phyloP scores from a whole-genome alignment of 1,284 basidiomycete species.

The Cutaneotrichosporon sp. region DNA sequence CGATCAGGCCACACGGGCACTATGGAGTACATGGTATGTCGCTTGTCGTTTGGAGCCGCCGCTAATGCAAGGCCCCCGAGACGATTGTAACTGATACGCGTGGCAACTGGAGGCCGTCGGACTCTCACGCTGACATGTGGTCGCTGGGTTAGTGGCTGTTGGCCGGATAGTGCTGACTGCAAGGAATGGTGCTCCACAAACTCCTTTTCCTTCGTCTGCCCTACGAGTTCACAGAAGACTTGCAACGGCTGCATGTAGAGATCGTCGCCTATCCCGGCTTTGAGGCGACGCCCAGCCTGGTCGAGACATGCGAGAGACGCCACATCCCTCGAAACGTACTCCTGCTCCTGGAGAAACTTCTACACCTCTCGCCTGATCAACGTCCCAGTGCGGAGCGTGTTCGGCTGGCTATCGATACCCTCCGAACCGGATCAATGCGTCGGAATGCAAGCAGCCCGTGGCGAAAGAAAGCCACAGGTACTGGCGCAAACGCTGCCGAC shows the following conservation, averaged over 20 bases:
- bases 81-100: slow-evolving; percentile 59
- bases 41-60: no score
- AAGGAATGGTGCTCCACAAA: slow-evolving; percentile 84
- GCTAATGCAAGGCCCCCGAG: slow-evolving; percentile 64
- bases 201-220: slow-evolving; percentile 83
- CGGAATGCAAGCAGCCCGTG: not conserved
- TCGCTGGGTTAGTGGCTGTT: slow-evolving; percentile 53
- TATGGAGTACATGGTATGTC: slow-evolving; percentile 59
- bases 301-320: slow-evolving; percentile 63
- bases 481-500: not conserved
- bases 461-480: not conserved
- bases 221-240: slow-evolving; percentile 65
- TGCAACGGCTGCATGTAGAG: slow-evolving; percentile 65
- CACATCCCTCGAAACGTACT: slow-evolving; percentile 68
- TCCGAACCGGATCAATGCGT: not conserved
- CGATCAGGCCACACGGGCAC: slow-evolving; percentile 91
- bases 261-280: slow-evolving; percentile 77
- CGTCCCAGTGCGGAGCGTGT: slow-evolving; percentile 74
- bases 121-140: slow-evolving; percentile 69
- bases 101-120: slow-evolving; percentile 68
- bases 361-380: slow-evolving; percentile 61
- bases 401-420: not conserved
- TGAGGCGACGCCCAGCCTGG: slow-evolving; percentile 59
- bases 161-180: not conserved
- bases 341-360: slow-evolving; percentile 67